Base-by-base conservation (phyloP, 441 rosid genomes). In the Euphorbia schlechtendalii region DNA sequence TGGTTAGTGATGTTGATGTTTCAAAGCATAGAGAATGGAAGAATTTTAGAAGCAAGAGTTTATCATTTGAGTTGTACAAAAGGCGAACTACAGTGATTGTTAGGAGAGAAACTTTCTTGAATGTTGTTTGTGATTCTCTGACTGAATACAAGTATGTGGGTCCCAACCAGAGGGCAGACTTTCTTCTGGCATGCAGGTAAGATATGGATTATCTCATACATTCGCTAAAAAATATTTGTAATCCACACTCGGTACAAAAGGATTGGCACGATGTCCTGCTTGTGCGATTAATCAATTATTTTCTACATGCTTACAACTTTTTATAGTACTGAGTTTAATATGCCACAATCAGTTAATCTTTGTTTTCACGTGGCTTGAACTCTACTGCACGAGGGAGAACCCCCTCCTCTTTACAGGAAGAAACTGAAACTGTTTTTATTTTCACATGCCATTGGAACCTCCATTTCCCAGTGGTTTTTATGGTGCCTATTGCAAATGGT, bases 131-230 rank as follows among this genome's bases (percentile, higher is more conserved):
- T 65, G 81, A 77, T 73, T 83, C 94, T 27, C 80, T 90, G 56
- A 80, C 96, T 61, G 92, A 94, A 48, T 94, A 94, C 65, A 90
- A 91, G 83, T 94, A 94, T 49, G 91, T 94, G 71, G 96, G 97
- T 46, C 96, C 84, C 49, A 81, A 94, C 72, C 97, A 91, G 81
- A 84, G 90, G 83, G 97, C 96, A 24, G 99, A 94, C 80, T 75
- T 94, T 81, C 73, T 81, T 80, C 81, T 94, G 74, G 97, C 99
- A 28, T 94, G 97, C 96, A 91, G 99, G 99, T 94, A 76, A 64
- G n/a, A n/a, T n/a, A n/a, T n/a, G n/a, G 21, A 20, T 30, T 46
- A 46, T 70, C 63, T 61, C 25, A 1, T 41, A 17, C 34, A 49
- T 46, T 52, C 53, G 41, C 6, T 32, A 32, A 58, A 68, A 32